Evolutionary conservation across 1,284 basidiomycete species (phyloP).

Genomic region (Trichosporon faecale): DNA sequence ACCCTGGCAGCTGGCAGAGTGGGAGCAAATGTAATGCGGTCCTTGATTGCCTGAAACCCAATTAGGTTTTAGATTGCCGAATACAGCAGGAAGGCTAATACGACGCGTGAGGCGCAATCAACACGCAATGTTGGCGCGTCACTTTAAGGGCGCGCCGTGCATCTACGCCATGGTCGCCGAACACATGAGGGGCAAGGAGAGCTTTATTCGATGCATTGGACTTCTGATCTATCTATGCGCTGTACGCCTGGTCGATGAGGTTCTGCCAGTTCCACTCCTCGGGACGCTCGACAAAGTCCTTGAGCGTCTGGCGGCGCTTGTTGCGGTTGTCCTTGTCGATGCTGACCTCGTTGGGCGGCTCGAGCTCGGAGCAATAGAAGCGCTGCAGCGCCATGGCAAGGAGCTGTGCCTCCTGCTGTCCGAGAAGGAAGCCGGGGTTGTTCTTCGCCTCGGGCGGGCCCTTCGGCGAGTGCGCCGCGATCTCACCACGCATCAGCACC

Average conservation of each 20-base stretch:
- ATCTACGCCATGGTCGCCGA: background rate
- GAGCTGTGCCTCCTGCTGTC: slow-evolving; percentile 74
- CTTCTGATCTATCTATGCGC: slow-evolving; percentile 18
- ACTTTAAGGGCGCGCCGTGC: background rate
- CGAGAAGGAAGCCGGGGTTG: slow-evolving; percentile 60
- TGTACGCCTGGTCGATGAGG: slow-evolving; percentile 48
- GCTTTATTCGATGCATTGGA: slow-evolving; percentile 25
- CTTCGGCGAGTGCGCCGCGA: slow-evolving; percentile 60
- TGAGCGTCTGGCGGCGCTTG: slow-evolving; percentile 38
- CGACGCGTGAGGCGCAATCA: background rate
- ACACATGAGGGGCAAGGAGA: background rate
- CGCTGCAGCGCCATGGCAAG: slow-evolving; percentile 73
- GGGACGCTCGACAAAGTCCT: slow-evolving; percentile 47
- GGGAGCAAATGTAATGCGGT: background rate
- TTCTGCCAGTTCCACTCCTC: slow-evolving; percentile 50
- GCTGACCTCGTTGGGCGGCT: slow-evolving; percentile 29
- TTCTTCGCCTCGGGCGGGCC: slow-evolving; percentile 29
- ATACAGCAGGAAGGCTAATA: background rate
- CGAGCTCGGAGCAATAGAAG: slow-evolving; percentile 61
- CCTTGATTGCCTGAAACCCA: background rate
- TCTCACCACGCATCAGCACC: slow-evolving; percentile 87
- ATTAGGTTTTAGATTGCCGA: background rate
- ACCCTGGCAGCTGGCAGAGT: background rate
- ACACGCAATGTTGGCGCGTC: background rate
- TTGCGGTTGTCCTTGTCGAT: slow-evolving; percentile 36